A percentile compares a stretch with the other conserved stretches of the same genome.
Conservation (phyloP, 2,329 filamentous ascomycete genomes). For the Ophiobolus disseminans region DNA sequence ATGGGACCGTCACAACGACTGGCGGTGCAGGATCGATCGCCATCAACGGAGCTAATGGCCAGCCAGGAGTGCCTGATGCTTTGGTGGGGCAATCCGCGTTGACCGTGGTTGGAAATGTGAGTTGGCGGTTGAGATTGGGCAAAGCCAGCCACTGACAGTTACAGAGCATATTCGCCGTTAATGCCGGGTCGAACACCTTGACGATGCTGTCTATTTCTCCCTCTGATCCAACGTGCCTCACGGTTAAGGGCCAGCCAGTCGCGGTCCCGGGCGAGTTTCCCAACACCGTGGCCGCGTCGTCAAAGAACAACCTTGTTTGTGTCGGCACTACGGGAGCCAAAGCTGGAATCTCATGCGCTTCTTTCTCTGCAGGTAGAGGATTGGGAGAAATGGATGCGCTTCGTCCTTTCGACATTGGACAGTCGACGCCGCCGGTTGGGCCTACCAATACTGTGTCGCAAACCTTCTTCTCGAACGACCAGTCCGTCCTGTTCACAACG, state of each 20-base stretch:
- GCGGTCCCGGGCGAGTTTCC: constrained; percentile 49
- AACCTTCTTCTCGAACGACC: constrained; percentile 65
- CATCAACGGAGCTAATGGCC: constrained; percentile 43
- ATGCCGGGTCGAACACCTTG: constrained; percentile 50
- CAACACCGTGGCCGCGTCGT: constrained; percentile 48
- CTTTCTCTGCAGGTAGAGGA: constrained; percentile 34
- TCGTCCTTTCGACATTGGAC: constrained; percentile 57
- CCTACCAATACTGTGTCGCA: constrained; percentile 67
- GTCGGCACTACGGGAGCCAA: constrained; percentile 47
- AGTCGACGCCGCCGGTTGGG: constrained; percentile 65
- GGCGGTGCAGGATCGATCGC: constrained; percentile 56
- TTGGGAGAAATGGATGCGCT: constrained; percentile 45
- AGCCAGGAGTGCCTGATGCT: constrained; percentile 58
- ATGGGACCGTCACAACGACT: constrained; percentile 54
- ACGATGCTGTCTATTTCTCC: constrained; percentile 47
- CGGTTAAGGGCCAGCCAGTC: constrained; percentile 42
- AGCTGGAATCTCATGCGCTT: constrained; percentile 49
- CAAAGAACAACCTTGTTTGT: constrained; percentile 46
- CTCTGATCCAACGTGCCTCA: constrained; percentile 38
- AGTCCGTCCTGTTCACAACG: constrained; percentile 60
- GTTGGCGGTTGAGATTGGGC: constrained; percentile 14
- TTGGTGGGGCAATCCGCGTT: constrained; percentile 61
- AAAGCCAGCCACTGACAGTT: constrained; percentile 1
- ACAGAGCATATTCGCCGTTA: constrained; percentile 62
- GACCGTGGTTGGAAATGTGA: constrained; percentile 62